Base-by-base conservation (phyloP, 331 rosid species). In the Telfairia occidentalis region DNA sequence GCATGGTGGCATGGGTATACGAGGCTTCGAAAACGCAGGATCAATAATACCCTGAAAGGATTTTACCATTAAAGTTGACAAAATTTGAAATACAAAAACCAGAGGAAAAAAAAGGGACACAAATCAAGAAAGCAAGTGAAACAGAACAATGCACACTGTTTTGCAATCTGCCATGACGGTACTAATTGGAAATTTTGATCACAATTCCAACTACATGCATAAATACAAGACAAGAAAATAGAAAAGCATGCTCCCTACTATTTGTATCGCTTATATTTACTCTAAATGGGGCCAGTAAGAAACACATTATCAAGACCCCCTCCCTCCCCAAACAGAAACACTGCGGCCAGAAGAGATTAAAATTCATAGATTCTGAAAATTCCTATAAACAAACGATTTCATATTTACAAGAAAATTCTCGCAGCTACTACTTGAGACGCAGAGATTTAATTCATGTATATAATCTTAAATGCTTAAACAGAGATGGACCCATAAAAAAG, bases 1-100 rank as follows among this genome's bases (percentile, higher is more conserved):
- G 89, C 99, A 92, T 2, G 96, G 88, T 21, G 83, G 19, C 87
- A 80, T 83, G 2, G 88, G 90, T 74, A 69, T 74, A 1, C 96
- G 96, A 40, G 97, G 97, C 86, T 86, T 92, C 2, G 86, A 84
- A 83, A 92, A 95, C 28, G 97, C 97, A 7, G 79, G 85, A 74
- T 92, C 94, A 60, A 92, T 73, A 66, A 92, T 75, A 48, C 96
- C 98, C 97, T 90, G 80, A 50, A 65, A 52, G 52, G 18, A 40
- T 37, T 23, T 11, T 35, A 16, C 13, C 61, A 34, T 76, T 5
- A 55, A 21, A 35, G 54, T 15, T 30, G 42, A 13, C 53, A 61
- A 64, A 58, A 32, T 49, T 18, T 23, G 1, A 52, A 64, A 28
- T 4, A 4, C 18, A 49, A 70, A n/a, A 49, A 57, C 21, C 30